These are phyloP conservation scores for Gynandropsis gynandra DNA, from an alignment of 345 rosid species.

Conservation along the genomic window DNA sequence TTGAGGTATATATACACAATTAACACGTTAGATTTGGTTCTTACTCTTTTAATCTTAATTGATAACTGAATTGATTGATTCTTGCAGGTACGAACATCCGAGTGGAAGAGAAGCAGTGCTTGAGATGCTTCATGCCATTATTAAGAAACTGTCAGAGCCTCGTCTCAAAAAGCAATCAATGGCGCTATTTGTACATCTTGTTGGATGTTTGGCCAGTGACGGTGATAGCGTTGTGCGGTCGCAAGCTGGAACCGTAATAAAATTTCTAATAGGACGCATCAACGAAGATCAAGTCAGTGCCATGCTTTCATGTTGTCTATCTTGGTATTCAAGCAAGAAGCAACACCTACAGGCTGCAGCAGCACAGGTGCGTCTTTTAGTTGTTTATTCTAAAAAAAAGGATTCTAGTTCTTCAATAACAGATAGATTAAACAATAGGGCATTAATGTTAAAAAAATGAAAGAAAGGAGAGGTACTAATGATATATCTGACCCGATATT, in stretches of 20 bases:
- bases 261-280: constrained; percentile 45
- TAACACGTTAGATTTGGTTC: constrained; percentile 5
- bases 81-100: constrained; percentile 70
- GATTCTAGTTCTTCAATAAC: no score
- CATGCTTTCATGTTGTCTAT: constrained; percentile 41
- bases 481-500: neutral
- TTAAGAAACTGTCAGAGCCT: constrained; percentile 45
- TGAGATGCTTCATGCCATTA: constrained; percentile 68
- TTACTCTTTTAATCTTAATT: constrained; percentile 9
- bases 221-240: constrained; percentile 48
- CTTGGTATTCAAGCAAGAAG: constrained; percentile 58
- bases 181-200: constrained; percentile 47
- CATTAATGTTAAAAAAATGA: no score
- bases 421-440: no score
- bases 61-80: constrained; percentile 5
- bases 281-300: constrained; percentile 37
- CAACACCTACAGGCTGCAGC: constrained; percentile 50
- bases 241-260: constrained; percentile 46
- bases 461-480: no score
- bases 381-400: no score
- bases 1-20: constrained; percentile 48
- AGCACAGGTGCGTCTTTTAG: constrained; percentile 58
- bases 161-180: constrained; percentile 24
- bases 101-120: constrained; percentile 90
- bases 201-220: constrained; percentile 57